Conservation (phyloP, 2,329 filamentous ascomycete species). For the Fusarium brevicatenulatum region DNA sequence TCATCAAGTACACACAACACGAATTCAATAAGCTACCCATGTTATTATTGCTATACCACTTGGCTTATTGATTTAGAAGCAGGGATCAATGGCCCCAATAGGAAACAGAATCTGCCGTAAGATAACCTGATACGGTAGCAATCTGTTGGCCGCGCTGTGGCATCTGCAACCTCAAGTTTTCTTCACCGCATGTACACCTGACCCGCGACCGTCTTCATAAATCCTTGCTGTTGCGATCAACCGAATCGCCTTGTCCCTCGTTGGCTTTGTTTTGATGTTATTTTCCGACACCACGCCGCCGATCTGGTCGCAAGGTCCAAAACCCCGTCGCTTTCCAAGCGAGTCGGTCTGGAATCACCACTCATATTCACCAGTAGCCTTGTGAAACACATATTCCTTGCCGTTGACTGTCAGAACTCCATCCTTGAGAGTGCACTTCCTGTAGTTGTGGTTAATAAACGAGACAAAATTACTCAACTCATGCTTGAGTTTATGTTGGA, state of each 20-base stretch:
- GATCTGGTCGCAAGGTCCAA: slow-evolving; percentile 5
- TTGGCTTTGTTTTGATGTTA: slow-evolving; percentile 28
- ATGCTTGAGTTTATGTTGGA: not conserved
- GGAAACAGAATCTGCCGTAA: slow-evolving; percentile 12
- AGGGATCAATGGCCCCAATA: not conserved
- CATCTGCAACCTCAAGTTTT: slow-evolving; percentile 20
- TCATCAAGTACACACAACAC: slow-evolving; percentile 1
- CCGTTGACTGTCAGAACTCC: slow-evolving; percentile 92
- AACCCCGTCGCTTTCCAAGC: not conserved
- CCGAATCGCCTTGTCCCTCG: not conserved
- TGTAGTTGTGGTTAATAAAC: slow-evolving; percentile 45
- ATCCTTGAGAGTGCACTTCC: slow-evolving; percentile 98
- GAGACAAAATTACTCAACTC: not conserved
- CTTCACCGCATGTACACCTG: slow-evolving; percentile 22
- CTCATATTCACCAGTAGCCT: slow-evolving; percentile 96
- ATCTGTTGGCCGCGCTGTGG: slow-evolving; percentile 39
- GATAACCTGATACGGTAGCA: slow-evolving; percentile 31
- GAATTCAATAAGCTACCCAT: slow-evolving; percentile 5
- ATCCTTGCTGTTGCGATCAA: slow-evolving; percentile 7
- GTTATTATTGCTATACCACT: slow-evolving; percentile 23
- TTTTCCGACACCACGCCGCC: not conserved
- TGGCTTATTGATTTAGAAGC: slow-evolving; percentile 18
- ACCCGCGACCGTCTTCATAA: slow-evolving; percentile 11
- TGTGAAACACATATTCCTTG: slow-evolving; percentile 98
- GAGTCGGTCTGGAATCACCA: slow-evolving; percentile 68